Percentiles rank a stretch among this genome's conserved stretches.
These are phyloP conservation scores for Cystofilobasidium macerans DNA, from an alignment of 768 basidiomycete species.

Conservation along the genomic window DNA sequence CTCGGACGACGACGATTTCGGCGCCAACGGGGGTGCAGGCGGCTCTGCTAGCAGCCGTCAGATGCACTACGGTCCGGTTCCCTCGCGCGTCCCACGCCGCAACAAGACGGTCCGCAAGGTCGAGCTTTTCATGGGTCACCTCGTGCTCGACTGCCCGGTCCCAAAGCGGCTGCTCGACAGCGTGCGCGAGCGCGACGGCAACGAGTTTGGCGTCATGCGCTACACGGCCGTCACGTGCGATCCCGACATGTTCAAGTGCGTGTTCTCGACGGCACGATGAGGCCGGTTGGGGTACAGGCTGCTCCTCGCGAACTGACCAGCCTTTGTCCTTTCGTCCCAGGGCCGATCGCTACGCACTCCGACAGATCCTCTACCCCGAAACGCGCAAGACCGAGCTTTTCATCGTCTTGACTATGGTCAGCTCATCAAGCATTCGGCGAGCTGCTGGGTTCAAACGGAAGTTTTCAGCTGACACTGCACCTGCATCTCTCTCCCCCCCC, in stretches of 20 bases:
- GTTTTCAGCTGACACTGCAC: background rate
- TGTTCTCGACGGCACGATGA: too few relatives aligned
- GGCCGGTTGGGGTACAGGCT: too few relatives aligned
- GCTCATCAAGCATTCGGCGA: too few relatives aligned
- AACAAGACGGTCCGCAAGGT: conserved; percentile 24
- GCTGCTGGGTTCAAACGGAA: too few relatives aligned
- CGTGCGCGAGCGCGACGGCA: conserved; percentile 3
- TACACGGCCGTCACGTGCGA: conserved; percentile 26
- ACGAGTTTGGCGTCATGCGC: conserved; percentile 23
- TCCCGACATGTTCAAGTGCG: conserved; percentile 25
- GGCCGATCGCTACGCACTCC: conserved; percentile 25
- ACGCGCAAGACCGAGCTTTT: conserved; percentile 25
- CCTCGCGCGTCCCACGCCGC: conserved; percentile 20
- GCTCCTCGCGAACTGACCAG: background rate
- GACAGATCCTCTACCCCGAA: conserved; percentile 22
- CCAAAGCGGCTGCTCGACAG: conserved; percentile 17
- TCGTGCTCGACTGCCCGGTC: conserved; percentile 24
- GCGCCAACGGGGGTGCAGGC: conserved; percentile 6
- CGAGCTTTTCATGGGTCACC: conserved; percentile 23
- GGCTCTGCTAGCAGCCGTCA: background rate
- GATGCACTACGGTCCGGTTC: conserved; percentile 23
- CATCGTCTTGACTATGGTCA: conserved; percentile 27
- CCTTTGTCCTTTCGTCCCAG: too few relatives aligned
- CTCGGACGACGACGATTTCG: background rate
- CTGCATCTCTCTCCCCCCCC: background rate